Conservation (phyloP, 2,329 filamentous ascomycete species). For the Tothia fuscella region DNA sequence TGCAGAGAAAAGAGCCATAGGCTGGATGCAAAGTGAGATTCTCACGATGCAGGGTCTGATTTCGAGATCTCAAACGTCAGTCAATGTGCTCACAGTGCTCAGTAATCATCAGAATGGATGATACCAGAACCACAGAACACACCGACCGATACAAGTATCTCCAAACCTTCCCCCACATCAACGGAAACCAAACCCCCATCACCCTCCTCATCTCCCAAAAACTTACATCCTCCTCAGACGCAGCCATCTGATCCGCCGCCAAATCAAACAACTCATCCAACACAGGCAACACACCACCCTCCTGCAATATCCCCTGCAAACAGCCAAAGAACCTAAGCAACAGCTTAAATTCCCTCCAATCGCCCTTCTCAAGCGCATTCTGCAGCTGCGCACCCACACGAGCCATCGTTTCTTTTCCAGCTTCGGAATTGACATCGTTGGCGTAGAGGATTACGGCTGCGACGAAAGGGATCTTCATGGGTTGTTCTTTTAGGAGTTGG, state of each 20-base stretch:
- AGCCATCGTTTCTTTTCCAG: slow-evolving; percentile 58
- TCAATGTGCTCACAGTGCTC: too few relatives aligned
- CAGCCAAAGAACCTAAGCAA: slow-evolving; percentile 81
- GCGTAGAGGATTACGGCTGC: slow-evolving; percentile 70
- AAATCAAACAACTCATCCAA: slow-evolving; percentile 83
- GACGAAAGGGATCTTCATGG: slow-evolving; percentile 93
- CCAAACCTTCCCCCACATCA: too few relatives aligned
- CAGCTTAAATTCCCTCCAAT: slow-evolving; percentile 88
- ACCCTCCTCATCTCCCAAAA: too few relatives aligned
- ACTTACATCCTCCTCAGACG: slow-evolving; percentile 82
- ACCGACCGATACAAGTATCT: too few relatives aligned
- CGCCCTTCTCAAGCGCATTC: slow-evolving; percentile 54
- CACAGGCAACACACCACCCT: slow-evolving; percentile 73
- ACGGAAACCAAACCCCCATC: not conserved
- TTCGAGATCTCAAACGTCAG: too few relatives aligned
- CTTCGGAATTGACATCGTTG: slow-evolving; percentile 66
- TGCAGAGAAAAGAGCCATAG: too few relatives aligned
- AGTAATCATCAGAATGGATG: too few relatives aligned
- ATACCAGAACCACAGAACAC: too few relatives aligned
- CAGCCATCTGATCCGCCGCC: slow-evolving; percentile 86
- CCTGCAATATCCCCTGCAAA: slow-evolving; percentile 66
- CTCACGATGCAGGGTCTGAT: too few relatives aligned
- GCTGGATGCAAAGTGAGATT: not conserved
- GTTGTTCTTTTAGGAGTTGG: slow-evolving; percentile 60
- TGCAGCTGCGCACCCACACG: slow-evolving; percentile 52